Evolutionary conservation across 495 filamentous ascomycete species (phyloP).

Genomic region (Neurospora sp.): DNA sequence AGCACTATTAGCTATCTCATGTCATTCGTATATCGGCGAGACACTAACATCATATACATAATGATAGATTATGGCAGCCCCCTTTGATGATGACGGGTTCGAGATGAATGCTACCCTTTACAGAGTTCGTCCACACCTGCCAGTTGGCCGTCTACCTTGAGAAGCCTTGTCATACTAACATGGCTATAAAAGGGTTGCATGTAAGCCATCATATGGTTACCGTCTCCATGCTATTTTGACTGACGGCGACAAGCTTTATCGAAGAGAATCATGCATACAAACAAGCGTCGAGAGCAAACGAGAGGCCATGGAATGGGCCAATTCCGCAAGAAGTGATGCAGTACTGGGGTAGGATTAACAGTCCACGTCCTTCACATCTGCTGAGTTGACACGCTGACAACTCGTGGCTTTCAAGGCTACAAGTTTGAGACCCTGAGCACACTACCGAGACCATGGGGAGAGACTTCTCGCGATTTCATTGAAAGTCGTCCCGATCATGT

Average conservation of each 20-base stretch:
- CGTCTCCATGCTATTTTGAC: neutral
- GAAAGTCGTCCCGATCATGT: constrained; percentile 57
- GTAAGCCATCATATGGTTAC: constrained; percentile 38
- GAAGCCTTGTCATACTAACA: constrained; percentile 6
- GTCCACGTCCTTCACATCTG: neutral
- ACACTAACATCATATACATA: constrained; percentile 43
- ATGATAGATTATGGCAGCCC: constrained; percentile 83
- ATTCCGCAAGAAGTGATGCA: constrained; percentile 33
- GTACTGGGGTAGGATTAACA: constrained; percentile 46
- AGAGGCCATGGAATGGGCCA: constrained; percentile 42
- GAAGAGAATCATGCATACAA: constrained; percentile 78
- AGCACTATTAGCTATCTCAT: neutral
- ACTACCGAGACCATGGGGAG: constrained; percentile 60
- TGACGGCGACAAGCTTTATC: constrained; percentile 57
- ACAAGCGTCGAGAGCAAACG: constrained; percentile 43
- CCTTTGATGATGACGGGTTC: constrained; percentile 73
- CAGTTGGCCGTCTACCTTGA: neutral
- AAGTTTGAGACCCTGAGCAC: constrained; percentile 88
- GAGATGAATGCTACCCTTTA: constrained; percentile 92
- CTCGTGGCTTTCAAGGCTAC: constrained; percentile 50
- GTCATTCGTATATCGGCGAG: neutral
- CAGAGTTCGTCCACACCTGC: constrained; percentile 50
- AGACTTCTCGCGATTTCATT: constrained; percentile 60
- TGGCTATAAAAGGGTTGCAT: constrained; percentile 53
- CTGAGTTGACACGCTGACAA: constrained; percentile 7